phyloP scores from a whole-genome alignment of 768 basidiomycete genomes.

The Boletus vinaceobasis region DNA sequence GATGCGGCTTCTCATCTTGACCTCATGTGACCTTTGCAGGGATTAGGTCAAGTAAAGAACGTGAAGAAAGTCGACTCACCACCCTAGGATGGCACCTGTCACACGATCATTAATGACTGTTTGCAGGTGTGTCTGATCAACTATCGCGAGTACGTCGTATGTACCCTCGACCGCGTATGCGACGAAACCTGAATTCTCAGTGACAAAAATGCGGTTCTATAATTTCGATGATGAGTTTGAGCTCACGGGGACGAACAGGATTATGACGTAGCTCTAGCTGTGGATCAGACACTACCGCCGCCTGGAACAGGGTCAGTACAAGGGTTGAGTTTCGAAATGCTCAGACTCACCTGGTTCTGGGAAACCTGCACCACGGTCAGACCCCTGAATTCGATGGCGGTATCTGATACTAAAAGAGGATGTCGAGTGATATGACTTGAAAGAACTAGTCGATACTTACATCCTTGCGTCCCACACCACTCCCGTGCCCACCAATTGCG shows the following conservation, averaged over 20 bases:
- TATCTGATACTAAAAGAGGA: slow-evolving; percentile 61
- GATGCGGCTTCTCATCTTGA: slow-evolving; percentile 67
- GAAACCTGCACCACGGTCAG: slow-evolving; percentile 84
- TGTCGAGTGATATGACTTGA: background rate
- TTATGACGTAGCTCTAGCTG: slow-evolving; percentile 31
- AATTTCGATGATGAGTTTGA: background rate
- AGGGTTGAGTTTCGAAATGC: background rate
- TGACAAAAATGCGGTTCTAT: slow-evolving; percentile 71
- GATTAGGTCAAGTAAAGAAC: background rate
- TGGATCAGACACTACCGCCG: slow-evolving; percentile 76
- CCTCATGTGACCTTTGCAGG: slow-evolving; percentile 56
- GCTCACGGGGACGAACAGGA: background rate
- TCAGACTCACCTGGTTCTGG: slow-evolving; percentile 59
- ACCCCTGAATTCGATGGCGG: slow-evolving; percentile 77
- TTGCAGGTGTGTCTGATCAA: slow-evolving; percentile 80
- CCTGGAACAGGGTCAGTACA: slow-evolving; percentile 19
- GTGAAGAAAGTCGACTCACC: slow-evolving; percentile 21
- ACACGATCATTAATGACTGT: slow-evolving; percentile 56
- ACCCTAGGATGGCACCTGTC: slow-evolving; percentile 63
- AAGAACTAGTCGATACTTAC: slow-evolving; percentile 38
- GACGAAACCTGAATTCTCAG: slow-evolving; percentile 76
- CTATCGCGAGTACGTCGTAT: slow-evolving; percentile 73
- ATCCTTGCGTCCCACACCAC: slow-evolving; percentile 66
- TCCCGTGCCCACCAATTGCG: slow-evolving; percentile 82
- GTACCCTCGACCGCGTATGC: slow-evolving; percentile 75